These are phyloP conservation scores for Vitis riparia DNA, from an alignment of 164 flowering plant species.

Conservation along the genomic window DNA sequence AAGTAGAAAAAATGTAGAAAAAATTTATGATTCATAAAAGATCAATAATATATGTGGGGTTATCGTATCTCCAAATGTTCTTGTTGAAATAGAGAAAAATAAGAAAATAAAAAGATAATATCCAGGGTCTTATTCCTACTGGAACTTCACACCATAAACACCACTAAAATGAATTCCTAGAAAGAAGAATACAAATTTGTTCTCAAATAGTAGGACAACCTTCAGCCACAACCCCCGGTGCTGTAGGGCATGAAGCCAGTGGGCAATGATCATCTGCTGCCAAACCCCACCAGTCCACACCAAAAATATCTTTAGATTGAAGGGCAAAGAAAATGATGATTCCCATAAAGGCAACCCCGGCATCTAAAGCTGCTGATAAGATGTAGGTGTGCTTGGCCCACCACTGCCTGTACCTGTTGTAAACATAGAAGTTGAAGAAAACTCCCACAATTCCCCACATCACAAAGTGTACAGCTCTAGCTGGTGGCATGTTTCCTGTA, in stretches of 20 bases:
- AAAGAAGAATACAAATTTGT: too few relatives aligned
- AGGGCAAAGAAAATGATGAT: slow-evolving; percentile 42
- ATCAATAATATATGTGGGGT: too few relatives aligned
- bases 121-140: too few relatives aligned
- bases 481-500: slow-evolving; percentile 44
- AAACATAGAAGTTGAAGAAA: slow-evolving; percentile 54
- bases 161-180: too few relatives aligned
- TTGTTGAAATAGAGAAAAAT: too few relatives aligned
- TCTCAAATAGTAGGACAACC: slow-evolving; percentile 49
- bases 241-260: slow-evolving; percentile 66
- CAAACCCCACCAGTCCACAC: slow-evolving; percentile 74
- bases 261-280: slow-evolving; percentile 49
- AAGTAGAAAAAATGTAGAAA: too few relatives aligned
- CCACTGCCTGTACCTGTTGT: slow-evolving; percentile 55
- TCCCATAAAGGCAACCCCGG: slow-evolving; percentile 70
- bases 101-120: too few relatives aligned
- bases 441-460: slow-evolving; percentile 57
- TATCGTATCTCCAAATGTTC: too few relatives aligned
- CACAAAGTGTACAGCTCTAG: slow-evolving; percentile 48
- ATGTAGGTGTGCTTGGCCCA: slow-evolving; percentile 78
- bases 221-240: slow-evolving; percentile 48
- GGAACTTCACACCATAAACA: too few relatives aligned
- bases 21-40: too few relatives aligned
- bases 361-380: slow-evolving; percentile 64
- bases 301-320: slow-evolving; percentile 30